Base-by-base conservation (phyloP, 345 rosid genomes). In the Diplotaxis tenuifolia region DNA sequence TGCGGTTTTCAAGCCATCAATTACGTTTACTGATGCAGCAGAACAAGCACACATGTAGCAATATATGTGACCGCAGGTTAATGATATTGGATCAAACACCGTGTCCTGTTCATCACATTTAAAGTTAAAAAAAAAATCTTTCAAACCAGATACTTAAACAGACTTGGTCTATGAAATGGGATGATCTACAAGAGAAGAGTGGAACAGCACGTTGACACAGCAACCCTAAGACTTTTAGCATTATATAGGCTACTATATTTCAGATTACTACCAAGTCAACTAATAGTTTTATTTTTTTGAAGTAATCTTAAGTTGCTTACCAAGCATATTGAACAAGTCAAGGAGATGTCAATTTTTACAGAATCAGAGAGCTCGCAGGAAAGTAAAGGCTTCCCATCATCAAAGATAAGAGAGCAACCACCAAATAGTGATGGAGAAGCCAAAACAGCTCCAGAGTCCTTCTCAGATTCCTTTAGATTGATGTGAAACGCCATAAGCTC, bases 1-100 rank as follows among this genome's bases (percentile, higher is more conserved):
- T 5, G 90, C 92, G 0, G 86, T 77, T 77, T 88, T 84, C 23
- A 91, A 83, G 58, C 96, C 96, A 78, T 87, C 92, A 52, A 94
- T 83, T 62, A 87, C 81, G 16, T 73, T 91, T 57, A 94, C 92
- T 4, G 95, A 86, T 65, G 97, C 97, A 84, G 99, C 93, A 47
- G 96, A 87, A 82, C 96, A 94, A 77, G 97, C 93, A 77, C 99
- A 94, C 82, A 87, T 82, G 77, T 86, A 83, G 87, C 99, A 91
- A 80, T 87, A 91, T 75, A 91, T 94, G 76, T 94, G 99, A 72
- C 97, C 99, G 21, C 97, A 94, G 14, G 88, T 80, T 55, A 94
- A 83, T 64, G 97, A 84, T 66, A 94, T 90, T 18, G 97, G 86
- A 83, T 94, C 96, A 65, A 94, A 94, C 47, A 94, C 99, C 0